Conservation (phyloP, 2,329 filamentous ascomycete species). For the Colletotrichum falcatum region DNA sequence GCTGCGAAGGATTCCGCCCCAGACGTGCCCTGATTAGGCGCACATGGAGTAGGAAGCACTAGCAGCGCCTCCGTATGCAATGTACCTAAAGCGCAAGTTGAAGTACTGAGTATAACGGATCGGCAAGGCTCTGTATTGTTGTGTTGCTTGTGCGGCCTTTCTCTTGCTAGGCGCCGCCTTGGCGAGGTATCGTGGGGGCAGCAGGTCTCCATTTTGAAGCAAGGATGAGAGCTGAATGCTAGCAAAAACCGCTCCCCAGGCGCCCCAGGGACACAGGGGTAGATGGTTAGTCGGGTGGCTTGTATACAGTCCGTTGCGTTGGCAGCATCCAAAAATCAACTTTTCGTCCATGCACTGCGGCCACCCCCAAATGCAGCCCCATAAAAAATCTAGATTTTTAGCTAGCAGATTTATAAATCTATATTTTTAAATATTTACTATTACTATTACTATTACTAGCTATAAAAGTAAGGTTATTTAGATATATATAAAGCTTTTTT, state of each 20-base stretch:
- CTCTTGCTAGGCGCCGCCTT: neutral
- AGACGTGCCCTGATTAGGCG: neutral
- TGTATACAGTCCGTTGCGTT: no score
- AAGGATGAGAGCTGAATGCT: neutral
- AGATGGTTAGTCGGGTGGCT: neutral
- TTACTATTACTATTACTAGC: no score
- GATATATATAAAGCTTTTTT: no score
- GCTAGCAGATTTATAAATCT: no score
- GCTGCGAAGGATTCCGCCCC: constrained; percentile 15
- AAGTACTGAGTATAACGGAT: neutral
- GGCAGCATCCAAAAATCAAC: no score
- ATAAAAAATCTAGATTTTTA: no score
- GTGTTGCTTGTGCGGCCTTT: neutral
- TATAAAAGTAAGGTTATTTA: no score
- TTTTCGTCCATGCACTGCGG: no score
- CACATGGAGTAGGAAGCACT: neutral
- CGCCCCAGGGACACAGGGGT: neutral
- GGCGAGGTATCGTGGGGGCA: neutral
- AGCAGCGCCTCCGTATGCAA: constrained; percentile 2
- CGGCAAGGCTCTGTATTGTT: neutral
- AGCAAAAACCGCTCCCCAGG: neutral
- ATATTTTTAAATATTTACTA: no score
- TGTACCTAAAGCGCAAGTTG: neutral
- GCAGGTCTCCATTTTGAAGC: neutral
- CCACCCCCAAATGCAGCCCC: no score